Evolutionary conservation across 1,284 basidiomycete species (phyloP).

Genomic region (Ganoderma boninense): DNA sequence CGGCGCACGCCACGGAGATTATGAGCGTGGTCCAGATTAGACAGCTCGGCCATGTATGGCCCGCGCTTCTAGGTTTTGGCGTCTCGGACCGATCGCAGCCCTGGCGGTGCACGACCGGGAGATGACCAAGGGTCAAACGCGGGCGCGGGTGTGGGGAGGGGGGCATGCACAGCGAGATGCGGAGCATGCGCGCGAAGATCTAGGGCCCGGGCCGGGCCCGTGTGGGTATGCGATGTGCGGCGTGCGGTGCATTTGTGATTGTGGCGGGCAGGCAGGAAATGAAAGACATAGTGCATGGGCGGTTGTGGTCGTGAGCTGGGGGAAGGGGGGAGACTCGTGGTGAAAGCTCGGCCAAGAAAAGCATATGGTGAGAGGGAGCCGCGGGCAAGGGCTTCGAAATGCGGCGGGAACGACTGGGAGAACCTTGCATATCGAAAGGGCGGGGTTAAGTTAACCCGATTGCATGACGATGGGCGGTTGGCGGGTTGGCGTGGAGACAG

Average conservation of each 20-base stretch:
- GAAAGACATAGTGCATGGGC: background rate
- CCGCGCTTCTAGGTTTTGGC: background rate
- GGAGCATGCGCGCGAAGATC: background rate
- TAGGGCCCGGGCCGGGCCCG: constrained; percentile 1
- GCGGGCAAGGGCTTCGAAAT: background rate
- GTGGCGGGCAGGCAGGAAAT: background rate
- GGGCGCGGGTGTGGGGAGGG: background rate
- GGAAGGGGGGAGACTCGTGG: background rate
- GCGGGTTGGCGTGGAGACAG: background rate
- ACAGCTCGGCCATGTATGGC: background rate
- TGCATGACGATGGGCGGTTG: background rate
- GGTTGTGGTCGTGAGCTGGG: background rate
- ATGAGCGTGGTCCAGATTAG: background rate
- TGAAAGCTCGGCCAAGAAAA: too few species aligned
- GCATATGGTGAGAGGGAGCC: background rate
- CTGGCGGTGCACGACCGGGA: background rate
- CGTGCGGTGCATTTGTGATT: background rate
- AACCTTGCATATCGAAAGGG: constrained; percentile 2
- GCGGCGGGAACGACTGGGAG: background rate
- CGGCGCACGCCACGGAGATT: constrained; percentile 2
- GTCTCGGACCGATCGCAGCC: background rate
- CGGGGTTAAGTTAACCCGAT: constrained; percentile 1
- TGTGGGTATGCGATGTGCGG: background rate
- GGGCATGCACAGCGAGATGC: background rate
- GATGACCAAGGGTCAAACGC: background rate